A percentile compares a stretch with the other conserved stretches of the same genome.
phyloP scores from a whole-genome alignment of 2,329 filamentous ascomycete species.

The Beauveria bassiana region DNA sequence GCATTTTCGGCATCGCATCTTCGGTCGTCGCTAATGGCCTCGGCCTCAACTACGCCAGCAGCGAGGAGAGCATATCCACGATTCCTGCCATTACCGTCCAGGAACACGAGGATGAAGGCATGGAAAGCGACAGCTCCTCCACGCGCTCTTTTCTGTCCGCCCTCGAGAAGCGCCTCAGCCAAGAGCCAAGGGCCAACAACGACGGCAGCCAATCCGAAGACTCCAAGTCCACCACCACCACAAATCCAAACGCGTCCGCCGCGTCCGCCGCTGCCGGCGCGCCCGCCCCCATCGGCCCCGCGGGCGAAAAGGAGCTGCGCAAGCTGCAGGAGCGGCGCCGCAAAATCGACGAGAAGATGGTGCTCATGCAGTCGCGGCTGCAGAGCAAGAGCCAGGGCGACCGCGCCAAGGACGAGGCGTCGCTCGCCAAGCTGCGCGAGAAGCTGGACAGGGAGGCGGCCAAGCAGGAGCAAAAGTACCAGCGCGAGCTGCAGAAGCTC shows the following conservation, averaged over 20 bases:
- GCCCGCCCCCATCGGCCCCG: constrained; percentile 14
- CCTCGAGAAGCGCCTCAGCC: constrained; percentile 27
- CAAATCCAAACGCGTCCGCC: background rate
- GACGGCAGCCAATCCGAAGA: constrained; percentile 27
- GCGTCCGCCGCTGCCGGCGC: background rate
- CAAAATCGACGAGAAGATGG: constrained; percentile 56
- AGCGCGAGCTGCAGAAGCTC: constrained; percentile 55
- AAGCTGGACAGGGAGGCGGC: constrained; percentile 56
- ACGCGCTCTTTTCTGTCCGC: constrained; percentile 43
- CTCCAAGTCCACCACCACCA: constrained; percentile 21
- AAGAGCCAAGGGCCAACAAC: constrained; percentile 22
- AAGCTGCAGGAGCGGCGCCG: constrained; percentile 54
- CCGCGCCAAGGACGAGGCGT: constrained; percentile 40
- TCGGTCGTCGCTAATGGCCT: constrained; percentile 35
- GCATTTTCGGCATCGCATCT: constrained; percentile 43
- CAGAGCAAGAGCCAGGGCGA: constrained; percentile 38
- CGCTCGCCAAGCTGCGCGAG: constrained; percentile 50
- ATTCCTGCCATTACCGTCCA: constrained; percentile 16
- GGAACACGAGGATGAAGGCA: constrained; percentile 19
- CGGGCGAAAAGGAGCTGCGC: constrained; percentile 53
- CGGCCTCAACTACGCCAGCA: constrained; percentile 21
- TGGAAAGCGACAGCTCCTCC: constrained; percentile 37
- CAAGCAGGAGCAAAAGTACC: constrained; percentile 60
- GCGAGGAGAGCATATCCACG: constrained; percentile 20
- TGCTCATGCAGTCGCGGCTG: constrained; percentile 44